These are phyloP conservation scores for Murraya koenigii DNA, from an alignment of 345 rosid genomes.

Conservation along the genomic window DNA sequence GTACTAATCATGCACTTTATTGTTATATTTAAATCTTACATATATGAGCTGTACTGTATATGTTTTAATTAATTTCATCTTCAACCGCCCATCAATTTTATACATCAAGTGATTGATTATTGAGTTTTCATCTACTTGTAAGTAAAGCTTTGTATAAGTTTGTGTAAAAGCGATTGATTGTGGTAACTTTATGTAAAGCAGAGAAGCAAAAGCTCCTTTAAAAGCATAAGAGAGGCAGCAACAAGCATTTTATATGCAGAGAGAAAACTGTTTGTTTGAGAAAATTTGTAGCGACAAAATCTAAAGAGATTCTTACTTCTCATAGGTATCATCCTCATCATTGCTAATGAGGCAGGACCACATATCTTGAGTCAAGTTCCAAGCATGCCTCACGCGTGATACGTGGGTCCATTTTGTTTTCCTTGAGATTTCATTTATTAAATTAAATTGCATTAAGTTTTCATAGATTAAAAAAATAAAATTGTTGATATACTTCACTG, in stretches of 20 bases:
- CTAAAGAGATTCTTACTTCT: conserved; percentile 16
- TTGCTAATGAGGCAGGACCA: conserved; percentile 28
- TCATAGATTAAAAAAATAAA: not conserved
- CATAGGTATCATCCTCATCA: conserved; percentile 18
- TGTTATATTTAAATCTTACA: not conserved
- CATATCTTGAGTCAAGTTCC: conserved; percentile 1
- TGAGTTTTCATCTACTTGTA: not conserved
- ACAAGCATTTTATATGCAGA: conserved; percentile 2
- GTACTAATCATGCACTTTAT: conserved; percentile 8
- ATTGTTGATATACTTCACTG: not conserved
- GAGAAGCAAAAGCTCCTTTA: conserved; percentile 14
- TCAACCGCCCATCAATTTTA: conserved; percentile 9
- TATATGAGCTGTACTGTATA: not conserved
- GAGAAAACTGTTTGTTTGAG: not conserved
- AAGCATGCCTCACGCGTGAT: conserved; percentile 34
- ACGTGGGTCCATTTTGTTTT: not conserved
- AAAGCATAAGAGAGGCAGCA: conserved; percentile 17
- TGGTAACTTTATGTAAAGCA: conserved; percentile 30
- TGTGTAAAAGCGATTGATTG: not conserved
- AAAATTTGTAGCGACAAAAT: not conserved
- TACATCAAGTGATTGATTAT: not conserved
- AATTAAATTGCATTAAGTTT: not conserved
- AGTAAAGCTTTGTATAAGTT: not conserved
- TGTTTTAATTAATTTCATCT: too few species aligned
- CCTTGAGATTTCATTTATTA: not conserved